A percentile compares a stretch with the other conserved stretches of the same genome.
Conservation (phyloP, 31 red algal species). For the Porphyra umbilicalis region DNA sequence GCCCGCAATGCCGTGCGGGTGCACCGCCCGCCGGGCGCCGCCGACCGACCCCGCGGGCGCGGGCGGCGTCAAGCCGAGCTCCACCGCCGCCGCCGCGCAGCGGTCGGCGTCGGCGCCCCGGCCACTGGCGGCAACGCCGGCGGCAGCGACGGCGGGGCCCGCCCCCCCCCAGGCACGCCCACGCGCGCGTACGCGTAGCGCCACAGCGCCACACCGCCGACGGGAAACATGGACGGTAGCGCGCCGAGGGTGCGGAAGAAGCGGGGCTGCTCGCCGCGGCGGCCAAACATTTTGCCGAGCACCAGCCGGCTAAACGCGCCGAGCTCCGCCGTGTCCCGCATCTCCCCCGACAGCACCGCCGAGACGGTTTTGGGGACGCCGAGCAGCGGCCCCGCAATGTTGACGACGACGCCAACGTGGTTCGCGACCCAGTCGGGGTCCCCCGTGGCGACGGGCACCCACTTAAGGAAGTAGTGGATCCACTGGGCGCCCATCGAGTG, state of each 20-base stretch:
- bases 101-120: not conserved
- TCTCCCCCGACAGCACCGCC: constrained; percentile 3
- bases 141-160: not conserved
- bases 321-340: constrained; percentile 8
- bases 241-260: constrained; percentile 6
- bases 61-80: not conserved
- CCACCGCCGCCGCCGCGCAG: not conserved
- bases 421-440: not conserved
- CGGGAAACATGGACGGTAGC: constrained; percentile 13
- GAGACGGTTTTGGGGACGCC: constrained; percentile 11
- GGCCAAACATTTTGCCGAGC: not conserved
- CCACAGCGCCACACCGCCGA: not conserved
- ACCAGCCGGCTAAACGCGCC: not conserved
- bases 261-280: not conserved
- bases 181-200: not conserved
- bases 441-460: not conserved
- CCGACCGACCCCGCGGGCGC: not conserved
- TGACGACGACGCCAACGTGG: not conserved
- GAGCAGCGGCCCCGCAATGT: constrained; percentile 9
- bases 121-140: not conserved
- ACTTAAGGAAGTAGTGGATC: constrained; percentile 8
- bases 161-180: not conserved
- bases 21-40: not conserved
- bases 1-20: not conserved
- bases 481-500: constrained; percentile 5